Base-by-base conservation (phyloP, 2,329 filamentous ascomycete species). In the Fusarium chlamydosporum region DNA sequence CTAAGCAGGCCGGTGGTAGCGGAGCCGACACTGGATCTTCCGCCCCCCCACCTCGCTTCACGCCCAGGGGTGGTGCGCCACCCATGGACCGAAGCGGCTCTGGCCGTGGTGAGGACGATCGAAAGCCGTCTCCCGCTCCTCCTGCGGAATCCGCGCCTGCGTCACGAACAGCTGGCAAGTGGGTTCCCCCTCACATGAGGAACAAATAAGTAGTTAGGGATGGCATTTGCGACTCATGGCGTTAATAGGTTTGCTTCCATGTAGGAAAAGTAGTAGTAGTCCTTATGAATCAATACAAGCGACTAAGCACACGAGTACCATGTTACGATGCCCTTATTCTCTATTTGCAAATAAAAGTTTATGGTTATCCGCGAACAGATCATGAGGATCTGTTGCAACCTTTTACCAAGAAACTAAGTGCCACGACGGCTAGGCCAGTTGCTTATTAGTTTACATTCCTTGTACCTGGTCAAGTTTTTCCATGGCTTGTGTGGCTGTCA, bases 161-260 rank as follows among this genome's bases (percentile, higher is more conserved):
- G 16, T 83, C 84, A 41, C 85, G 87, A 41, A 82, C 79, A 29
- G 74, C 85, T 45, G 87, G 87, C 72, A 90, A 88, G 78, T 91
- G 84, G 79, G 85, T 90, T 74, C 88, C 88, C 72, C 80, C 78
- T 72, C 79, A 82, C 64, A 35, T 75, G 76, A 78, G 79, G 69
- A 79, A 79, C 69, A 76, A 79, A 65, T 65, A 59, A 65, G 53
- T 29, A 20, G 33, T 72, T 73, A 70, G 68, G 59, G 41, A 55
- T 46, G 41, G 31, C 41, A 55, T 72, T 70, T 75, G 70, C 71
- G 61, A 73, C 76, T 78, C 76, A 71, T 70, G 79, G 79, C 79
- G 78, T 81, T 79, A 72, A 50, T 71, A 74, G 75, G 73, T 75
- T 71, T 72, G 75, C 71, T 74, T 76, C 75, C 74, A 76, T 80